Evolutionary conservation across 2,329 filamentous ascomycete species (phyloP).

Genomic region (Fusarium ramigenum): DNA sequence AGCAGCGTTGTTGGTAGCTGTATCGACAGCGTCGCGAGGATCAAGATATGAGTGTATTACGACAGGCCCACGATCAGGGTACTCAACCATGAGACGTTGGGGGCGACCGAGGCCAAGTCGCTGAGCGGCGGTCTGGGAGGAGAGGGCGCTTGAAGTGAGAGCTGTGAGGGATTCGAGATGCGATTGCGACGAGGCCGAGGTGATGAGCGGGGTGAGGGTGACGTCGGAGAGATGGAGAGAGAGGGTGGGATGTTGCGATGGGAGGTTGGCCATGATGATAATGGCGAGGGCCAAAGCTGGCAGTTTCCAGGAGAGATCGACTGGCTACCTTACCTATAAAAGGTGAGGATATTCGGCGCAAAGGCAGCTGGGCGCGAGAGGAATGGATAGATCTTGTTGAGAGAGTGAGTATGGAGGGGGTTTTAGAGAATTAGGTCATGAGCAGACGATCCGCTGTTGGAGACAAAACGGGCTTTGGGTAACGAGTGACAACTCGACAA

Average conservation of each 20-base stretch:
- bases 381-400: constrained; percentile 20
- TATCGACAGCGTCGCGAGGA: constrained; percentile 43
- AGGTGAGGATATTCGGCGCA: neutral
- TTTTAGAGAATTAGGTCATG: constrained; percentile 21
- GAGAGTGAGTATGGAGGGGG: constrained; percentile 20
- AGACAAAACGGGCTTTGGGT: neutral
- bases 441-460: constrained; percentile 30
- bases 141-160: constrained; percentile 63
- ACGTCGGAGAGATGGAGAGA: constrained; percentile 67
- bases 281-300: constrained; percentile 10
- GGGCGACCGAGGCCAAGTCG: constrained; percentile 64
- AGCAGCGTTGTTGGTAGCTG: constrained; percentile 22
- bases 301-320: neutral
- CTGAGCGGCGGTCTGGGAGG: constrained; percentile 61
- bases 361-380: constrained; percentile 11
- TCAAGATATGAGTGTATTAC: constrained; percentile 59
- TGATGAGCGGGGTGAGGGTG: constrained; percentile 66
- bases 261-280: constrained; percentile 51
- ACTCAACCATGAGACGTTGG: constrained; percentile 68
- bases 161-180: constrained; percentile 61
- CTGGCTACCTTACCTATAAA: neutral
- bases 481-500: constrained; percentile 5
- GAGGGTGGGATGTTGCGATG: constrained; percentile 60
- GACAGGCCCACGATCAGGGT: constrained; percentile 54
- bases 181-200: constrained; percentile 56